phyloP scores from a whole-genome alignment of 495 filamentous ascomycete genomes.

The Trichoderma reesei region DNA sequence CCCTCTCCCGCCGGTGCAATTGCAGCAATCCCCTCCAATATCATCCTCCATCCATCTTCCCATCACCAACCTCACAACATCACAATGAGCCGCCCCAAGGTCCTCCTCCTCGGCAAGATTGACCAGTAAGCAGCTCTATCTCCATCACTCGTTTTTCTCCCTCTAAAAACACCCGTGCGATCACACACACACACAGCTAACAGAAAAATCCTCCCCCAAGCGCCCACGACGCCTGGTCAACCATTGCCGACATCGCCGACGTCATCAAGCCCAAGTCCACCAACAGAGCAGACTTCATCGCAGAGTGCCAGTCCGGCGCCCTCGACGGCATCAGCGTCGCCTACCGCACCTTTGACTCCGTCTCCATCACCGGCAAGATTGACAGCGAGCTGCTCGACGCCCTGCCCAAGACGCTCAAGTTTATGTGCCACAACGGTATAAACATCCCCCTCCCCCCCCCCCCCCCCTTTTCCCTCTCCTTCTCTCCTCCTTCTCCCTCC shows the following conservation, averaged over 20 bases:
- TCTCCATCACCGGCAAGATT: conserved; percentile 55
- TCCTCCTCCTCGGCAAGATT: conserved; percentile 25
- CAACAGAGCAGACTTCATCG: conserved; percentile 47
- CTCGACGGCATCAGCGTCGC: conserved; percentile 57
- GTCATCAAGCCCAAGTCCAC: conserved; percentile 20
- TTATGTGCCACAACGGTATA: conserved; percentile 65
- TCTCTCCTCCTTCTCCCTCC: too few relatives aligned
- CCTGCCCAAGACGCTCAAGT: conserved; percentile 59
- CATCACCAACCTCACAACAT: neutral
- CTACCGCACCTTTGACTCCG: conserved; percentile 70
- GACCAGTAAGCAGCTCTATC: conserved; percentile 18
- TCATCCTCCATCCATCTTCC: neutral
- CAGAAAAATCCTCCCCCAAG: conserved; percentile 13
- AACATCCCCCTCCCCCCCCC: too few relatives aligned
- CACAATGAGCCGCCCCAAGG: conserved; percentile 18
- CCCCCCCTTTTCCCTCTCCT: too few relatives aligned
- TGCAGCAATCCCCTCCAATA: neutral
- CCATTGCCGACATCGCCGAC: conserved; percentile 20
- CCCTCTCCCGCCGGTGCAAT: neutral
- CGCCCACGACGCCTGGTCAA: conserved; percentile 22
- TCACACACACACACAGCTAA: neutral
- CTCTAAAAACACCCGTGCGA: neutral
- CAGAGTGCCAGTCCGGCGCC: conserved; percentile 59
- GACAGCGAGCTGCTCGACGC: conserved; percentile 55
- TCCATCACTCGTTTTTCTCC: neutral